Conservation (phyloP, 2,329 filamentous ascomycete genomes). For the Fusarium albidum region DNA sequence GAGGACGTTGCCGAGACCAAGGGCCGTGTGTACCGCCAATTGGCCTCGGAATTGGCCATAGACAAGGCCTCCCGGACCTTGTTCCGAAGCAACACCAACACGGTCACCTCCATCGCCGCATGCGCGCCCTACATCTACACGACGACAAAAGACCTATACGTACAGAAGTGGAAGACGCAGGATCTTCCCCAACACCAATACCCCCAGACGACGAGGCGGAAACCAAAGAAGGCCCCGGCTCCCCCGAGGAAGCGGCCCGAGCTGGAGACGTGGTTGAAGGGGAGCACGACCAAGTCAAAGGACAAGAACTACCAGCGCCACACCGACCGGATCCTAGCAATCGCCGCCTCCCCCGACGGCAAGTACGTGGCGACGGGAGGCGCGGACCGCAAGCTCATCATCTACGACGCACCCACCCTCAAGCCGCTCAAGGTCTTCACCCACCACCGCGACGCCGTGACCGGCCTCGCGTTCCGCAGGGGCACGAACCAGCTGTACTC, state of each 20-base stretch:
- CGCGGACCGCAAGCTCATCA: constrained; percentile 81
- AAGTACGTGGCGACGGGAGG: constrained; percentile 93
- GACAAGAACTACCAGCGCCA: constrained; percentile 79
- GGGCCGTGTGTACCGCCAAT: constrained; percentile 84
- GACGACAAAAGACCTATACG: constrained; percentile 81
- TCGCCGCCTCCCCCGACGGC: constrained; percentile 88
- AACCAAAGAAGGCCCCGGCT: constrained; percentile 64
- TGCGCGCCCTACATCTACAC: constrained; percentile 87
- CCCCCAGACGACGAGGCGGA: constrained; percentile 65
- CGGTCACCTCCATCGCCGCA: constrained; percentile 81
- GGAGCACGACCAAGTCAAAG: constrained; percentile 65
- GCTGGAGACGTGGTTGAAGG: constrained; percentile 69
- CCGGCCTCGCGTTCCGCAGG: constrained; percentile 83
- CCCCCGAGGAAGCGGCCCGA: constrained; percentile 69
- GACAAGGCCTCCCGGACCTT: constrained; percentile 71
- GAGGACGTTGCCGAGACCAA: constrained; percentile 94
- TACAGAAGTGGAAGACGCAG: constrained; percentile 91
- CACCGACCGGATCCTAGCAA: constrained; percentile 78
- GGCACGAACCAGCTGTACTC: constrained; percentile 94
- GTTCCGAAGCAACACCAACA: constrained; percentile 80
- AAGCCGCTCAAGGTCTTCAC: constrained; percentile 83
- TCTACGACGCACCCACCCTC: constrained; percentile 85
- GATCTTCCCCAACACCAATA: constrained; percentile 68
- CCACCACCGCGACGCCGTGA: constrained; percentile 91
- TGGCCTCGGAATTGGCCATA: constrained; percentile 79